Percentiles rank a stretch among this genome's conserved stretches.
phyloP scores from a whole-genome alignment of 164 flowering plant species.

The Vitis riparia region DNA sequence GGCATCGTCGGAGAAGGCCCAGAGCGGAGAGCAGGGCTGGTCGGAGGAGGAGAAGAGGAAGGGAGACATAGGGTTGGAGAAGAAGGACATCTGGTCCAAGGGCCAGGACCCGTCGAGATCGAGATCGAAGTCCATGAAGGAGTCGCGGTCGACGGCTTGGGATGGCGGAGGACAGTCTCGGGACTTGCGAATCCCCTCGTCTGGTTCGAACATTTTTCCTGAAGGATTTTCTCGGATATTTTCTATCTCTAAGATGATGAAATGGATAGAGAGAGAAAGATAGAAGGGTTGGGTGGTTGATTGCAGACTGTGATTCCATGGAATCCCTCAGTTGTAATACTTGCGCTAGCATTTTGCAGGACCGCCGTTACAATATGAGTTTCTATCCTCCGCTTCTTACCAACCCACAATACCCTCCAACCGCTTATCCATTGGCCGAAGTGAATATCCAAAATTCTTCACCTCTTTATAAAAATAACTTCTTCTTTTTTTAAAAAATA shows the following conservation, averaged over 20 bases:
- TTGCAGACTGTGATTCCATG: conserved; percentile 17
- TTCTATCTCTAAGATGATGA: not conserved
- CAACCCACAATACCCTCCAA: not conserved
- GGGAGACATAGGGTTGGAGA: conserved; percentile 47
- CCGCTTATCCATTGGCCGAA: too few species aligned
- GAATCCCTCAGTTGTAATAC: conserved; percentile 17
- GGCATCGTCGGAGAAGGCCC: conserved; percentile 63
- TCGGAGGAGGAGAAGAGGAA: conserved; percentile 40
- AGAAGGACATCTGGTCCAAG: conserved; percentile 52
- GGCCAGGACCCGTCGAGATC: conserved; percentile 67
- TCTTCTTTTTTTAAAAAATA: too few species aligned
- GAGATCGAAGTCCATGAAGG: conserved; percentile 58
- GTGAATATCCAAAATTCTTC: too few species aligned
- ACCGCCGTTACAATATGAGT: not conserved
- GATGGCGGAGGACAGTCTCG: not conserved
- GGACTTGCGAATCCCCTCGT: conserved; percentile 11
- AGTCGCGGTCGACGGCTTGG: conserved; percentile 4
- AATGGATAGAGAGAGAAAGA: conserved; percentile 10
- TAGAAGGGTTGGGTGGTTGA: not conserved
- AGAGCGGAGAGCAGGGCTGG: conserved; percentile 72
- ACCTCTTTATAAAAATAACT: too few species aligned
- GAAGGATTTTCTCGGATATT: not conserved
- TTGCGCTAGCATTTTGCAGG: not conserved
- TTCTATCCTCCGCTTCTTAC: not conserved
- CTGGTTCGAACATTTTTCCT: conserved; percentile 20